These are phyloP conservation scores for Ogataea polymorpha DNA, from an alignment of 805 yeast species.

Conservation along the genomic window DNA sequence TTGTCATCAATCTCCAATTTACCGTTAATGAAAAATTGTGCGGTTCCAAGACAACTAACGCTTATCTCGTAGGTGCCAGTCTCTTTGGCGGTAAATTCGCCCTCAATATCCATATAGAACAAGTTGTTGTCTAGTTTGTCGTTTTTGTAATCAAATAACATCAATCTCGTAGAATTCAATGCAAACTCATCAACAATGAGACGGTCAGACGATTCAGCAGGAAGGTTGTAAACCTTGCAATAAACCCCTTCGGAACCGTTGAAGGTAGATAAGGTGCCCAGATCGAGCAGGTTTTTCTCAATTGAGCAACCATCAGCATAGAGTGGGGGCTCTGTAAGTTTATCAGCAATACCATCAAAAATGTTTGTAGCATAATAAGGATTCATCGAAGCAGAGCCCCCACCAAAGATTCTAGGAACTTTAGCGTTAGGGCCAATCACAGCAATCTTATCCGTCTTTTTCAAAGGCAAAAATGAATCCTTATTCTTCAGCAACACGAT, in stretches of 20 bases:
- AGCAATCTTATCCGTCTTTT: conserved; percentile 40
- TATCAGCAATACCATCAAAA: conserved; percentile 18
- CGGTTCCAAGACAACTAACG: conserved; percentile 40
- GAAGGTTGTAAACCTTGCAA: conserved; percentile 29
- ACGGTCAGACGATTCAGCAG: conserved; percentile 24
- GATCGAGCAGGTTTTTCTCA: conserved; percentile 15
- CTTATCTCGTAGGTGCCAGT: conserved; percentile 40
- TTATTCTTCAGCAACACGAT: conserved; percentile 60
- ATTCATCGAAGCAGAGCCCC: conserved; percentile 53
- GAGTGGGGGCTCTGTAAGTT: conserved; percentile 22
- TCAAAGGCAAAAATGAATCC: conserved; percentile 42
- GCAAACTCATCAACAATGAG: conserved; percentile 29
- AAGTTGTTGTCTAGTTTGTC: conserved; percentile 22
- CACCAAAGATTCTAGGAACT: conserved; percentile 50
- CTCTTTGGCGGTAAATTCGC: conserved; percentile 36
- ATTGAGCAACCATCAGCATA: conserved; percentile 37
- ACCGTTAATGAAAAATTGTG: conserved; percentile 41
- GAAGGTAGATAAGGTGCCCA: conserved; percentile 16
- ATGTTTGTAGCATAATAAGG: conserved; percentile 23
- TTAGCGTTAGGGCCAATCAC: conserved; percentile 63
- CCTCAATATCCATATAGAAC: conserved; percentile 40
- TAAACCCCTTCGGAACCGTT: conserved; percentile 28
- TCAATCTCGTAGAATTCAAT: conserved; percentile 17
- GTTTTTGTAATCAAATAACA: conserved; percentile 25
- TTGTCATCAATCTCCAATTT: conserved; percentile 44